Evolutionary conservation across 129 eudicot genomes (phyloP).

Genomic region (Helianthus annuus): HanXRQr2.0-SUNRISE NC_035445.2:115118565-115119064

Average conservation of each 20-base stretch:
- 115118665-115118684: slow-evolving; percentile 22
- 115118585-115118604: slow-evolving; percentile 42
- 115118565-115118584: slow-evolving; percentile 46
- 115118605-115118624: slow-evolving; percentile 54
- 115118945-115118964: too few relatives aligned
- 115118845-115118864: slow-evolving; percentile 1
- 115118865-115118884: slow-evolving; percentile 13
- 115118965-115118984: too few relatives aligned
- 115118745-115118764: slow-evolving; percentile 31
- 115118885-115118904: slow-evolving; percentile 1
- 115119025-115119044: too few relatives aligned
- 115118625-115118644: slow-evolving; percentile 55
- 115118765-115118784: slow-evolving; percentile 8
- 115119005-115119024: too few relatives aligned
- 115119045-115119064: too few relatives aligned
- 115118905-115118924: too few relatives aligned
- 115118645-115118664: slow-evolving; percentile 35
- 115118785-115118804: slow-evolving; percentile 2
- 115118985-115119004: too few relatives aligned
- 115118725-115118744: slow-evolving; percentile 33
- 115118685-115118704: slow-evolving; percentile 41
- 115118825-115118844: slow-evolving; percentile 9
- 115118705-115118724: slow-evolving; percentile 50
- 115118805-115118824: neutral
- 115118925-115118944: too few relatives aligned